Percentiles rank a stretch among this genome's conserved stretches.
phyloP scores from a whole-genome alignment of 2,329 filamentous ascomycete species.

The Akanthomyces dipterigenus region DNA sequence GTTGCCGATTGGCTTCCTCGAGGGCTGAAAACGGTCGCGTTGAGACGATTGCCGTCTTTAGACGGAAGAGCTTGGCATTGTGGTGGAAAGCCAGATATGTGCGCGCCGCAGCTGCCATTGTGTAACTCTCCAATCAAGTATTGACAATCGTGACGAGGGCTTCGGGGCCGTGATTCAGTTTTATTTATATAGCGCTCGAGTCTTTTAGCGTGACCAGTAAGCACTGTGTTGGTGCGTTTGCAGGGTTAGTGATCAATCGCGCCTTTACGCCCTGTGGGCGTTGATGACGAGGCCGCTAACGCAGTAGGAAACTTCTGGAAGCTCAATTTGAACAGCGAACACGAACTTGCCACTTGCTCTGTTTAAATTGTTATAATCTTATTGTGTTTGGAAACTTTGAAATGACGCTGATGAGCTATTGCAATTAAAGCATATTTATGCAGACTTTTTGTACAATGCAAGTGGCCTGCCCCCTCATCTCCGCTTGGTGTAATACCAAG shows the following conservation, averaged over 20 bases:
- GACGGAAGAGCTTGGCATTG: constrained; percentile 35
- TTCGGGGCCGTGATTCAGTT: not conserved
- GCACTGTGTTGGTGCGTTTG: not conserved
- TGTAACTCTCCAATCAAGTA: not conserved
- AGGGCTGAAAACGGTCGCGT: constrained; percentile 44
- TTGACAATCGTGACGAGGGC: not conserved
- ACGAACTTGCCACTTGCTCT: not conserved
- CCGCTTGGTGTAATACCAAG: constrained; percentile 7
- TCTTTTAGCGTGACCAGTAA: not conserved
- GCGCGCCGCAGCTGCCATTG: constrained; percentile 18
- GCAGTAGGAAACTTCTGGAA: constrained; percentile 3
- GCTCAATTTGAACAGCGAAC: no score
- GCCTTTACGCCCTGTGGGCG: constrained; percentile 8
- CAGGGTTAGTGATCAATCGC: constrained; percentile 1
- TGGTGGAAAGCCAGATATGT: constrained; percentile 40
- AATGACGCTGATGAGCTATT: not conserved
- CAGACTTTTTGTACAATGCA: no score
- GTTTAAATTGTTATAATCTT: not conserved
- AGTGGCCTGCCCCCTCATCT: not conserved
- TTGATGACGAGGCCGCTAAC: not conserved
- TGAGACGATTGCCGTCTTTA: constrained; percentile 38
- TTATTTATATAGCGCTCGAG: not conserved
- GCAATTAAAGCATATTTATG: not conserved
- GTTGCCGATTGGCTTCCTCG: constrained; percentile 41
- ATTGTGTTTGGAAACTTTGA: not conserved